Base-by-base conservation (phyloP, 805 yeast genomes). In the Sugiyamaella marilandica region DNA sequence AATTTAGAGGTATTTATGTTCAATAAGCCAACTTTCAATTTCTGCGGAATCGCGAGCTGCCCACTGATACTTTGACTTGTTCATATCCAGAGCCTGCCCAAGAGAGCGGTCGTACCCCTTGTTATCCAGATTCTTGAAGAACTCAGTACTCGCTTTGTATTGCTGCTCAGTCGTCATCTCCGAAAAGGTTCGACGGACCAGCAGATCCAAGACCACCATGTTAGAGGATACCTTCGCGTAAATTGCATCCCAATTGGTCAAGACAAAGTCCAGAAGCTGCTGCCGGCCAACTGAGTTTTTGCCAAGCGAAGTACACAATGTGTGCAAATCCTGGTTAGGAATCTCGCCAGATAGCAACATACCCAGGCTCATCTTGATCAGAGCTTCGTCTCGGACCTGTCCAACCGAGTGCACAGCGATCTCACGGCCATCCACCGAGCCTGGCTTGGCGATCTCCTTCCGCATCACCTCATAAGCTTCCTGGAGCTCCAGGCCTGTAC, bases 361-460 rank as follows among this genome's bases (percentile, higher is more conserved):
- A 0, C 59, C 64, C n/a, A 81, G 58, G 46, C 79, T 66, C 46
- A 63, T 62, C n/a, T 66, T 59, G 24, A 79, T 67, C 29, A 72
- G 68, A 11, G 65, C 68, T 9, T 63, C 59, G 31, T 73, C 70
- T 35, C 69, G 58, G 18, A 77, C 70, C 14, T 70, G 65, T 1
- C 87, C 87, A 45, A 83, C 65, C 0, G 87, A 77, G n/a, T 64
- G 63, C 24, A 82, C 68, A 0, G 85, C 82, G 48, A 77, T 70
- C 65, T 83, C 88, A 49, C 82, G 61, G 31, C 65, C 76, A 64
- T 82, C 87, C 49, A 81, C 73, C 5, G 85, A 68, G 1, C 76
- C 62, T 9, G 88, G 85, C 10, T 66, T 56, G 9, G 67, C 63
- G 29, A 76, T 77, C 62, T 82, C 83, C n/a, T 70, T 57, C 51